phyloP scores from a whole-genome alignment of 179 eudicot genomes.

The Spinacia oleracea region DNA sequence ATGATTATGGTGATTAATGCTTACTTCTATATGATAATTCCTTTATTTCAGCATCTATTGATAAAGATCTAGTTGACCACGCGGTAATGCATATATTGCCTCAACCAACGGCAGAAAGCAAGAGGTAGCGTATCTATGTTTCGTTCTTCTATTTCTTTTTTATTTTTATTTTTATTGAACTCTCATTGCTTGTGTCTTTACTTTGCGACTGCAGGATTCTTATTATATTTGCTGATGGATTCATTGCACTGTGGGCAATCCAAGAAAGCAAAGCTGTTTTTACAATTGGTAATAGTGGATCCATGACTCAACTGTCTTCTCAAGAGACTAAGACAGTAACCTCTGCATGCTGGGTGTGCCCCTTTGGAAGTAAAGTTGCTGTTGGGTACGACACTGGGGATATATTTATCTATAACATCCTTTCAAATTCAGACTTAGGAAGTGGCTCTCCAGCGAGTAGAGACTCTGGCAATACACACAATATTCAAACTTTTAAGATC shows the following conservation, averaged over 20 bases:
- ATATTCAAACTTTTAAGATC: conserved; percentile 60
- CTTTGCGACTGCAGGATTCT: conserved; percentile 58
- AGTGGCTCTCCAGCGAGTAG: conserved; percentile 36
- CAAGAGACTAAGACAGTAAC: conserved; percentile 76
- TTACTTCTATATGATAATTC: conserved; percentile 9
- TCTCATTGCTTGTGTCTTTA: conserved; percentile 14
- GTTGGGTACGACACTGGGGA: conserved; percentile 88
- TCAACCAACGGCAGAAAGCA: conserved; percentile 83
- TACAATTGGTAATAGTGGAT: conserved; percentile 59
- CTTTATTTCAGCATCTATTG: conserved; percentile 50
- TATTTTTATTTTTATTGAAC: background rate
- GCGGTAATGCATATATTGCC: conserved; percentile 62
- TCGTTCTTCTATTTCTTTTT: background rate
- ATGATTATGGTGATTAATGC: background rate
- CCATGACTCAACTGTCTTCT: conserved; percentile 36
- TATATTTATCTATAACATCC: conserved; percentile 57
- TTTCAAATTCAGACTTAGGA: conserved; percentile 37
- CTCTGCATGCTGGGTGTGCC: conserved; percentile 89
- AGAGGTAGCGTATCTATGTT: conserved; percentile 49
- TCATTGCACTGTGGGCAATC: conserved; percentile 74
- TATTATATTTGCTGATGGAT: conserved; percentile 75
- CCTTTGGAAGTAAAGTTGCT: conserved; percentile 78
- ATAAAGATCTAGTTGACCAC: conserved; percentile 43
- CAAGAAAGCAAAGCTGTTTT: conserved; percentile 68
- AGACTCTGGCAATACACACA: conserved; percentile 39